Evolutionary conservation across 2,329 filamentous ascomycete genomes (phyloP).

Genomic region (Cadophora sp.): DNA sequence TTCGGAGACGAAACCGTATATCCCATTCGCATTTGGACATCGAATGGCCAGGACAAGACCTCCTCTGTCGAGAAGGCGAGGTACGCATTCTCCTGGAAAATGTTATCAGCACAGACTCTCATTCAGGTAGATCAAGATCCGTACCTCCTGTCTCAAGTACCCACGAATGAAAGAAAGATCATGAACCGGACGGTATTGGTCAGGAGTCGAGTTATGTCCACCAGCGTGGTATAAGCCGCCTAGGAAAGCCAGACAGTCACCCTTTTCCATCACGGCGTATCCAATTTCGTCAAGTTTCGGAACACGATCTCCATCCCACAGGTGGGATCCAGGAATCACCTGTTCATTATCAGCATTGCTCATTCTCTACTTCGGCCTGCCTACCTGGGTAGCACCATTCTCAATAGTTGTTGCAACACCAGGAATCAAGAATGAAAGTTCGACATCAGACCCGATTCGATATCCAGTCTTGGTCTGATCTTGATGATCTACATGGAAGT

Average conservation of each 20-base stretch:
- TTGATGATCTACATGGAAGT: slow-evolving; percentile 26
- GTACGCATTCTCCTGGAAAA: slow-evolving; percentile 31
- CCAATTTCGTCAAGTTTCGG: slow-evolving; percentile 24
- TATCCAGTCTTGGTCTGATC: slow-evolving; percentile 31
- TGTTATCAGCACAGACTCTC: background rate
- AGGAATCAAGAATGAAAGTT: slow-evolving; percentile 30
- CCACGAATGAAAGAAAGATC: slow-evolving; percentile 30
- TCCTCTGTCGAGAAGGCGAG: slow-evolving; percentile 33
- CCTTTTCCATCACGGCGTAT: slow-evolving; percentile 27
- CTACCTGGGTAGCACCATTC: slow-evolving; percentile 31
- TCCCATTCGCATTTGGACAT: slow-evolving; percentile 36
- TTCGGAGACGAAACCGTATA: slow-evolving; percentile 49
- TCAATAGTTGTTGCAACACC: slow-evolving; percentile 28
- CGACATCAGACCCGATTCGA: slow-evolving; percentile 26
- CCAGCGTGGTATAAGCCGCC: slow-evolving; percentile 30
- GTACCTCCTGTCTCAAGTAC: slow-evolving; percentile 28
- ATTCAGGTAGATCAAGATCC: background rate
- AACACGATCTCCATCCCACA: slow-evolving; percentile 26
- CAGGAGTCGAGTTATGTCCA: slow-evolving; percentile 25
- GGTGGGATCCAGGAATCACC: slow-evolving; percentile 30
- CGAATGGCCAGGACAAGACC: slow-evolving; percentile 33
- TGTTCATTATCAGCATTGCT: slow-evolving; percentile 6
- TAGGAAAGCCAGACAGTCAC: slow-evolving; percentile 26
- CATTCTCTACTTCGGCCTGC: background rate
- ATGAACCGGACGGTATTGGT: slow-evolving; percentile 30